A percentile compares a stretch with the other conserved stretches of the same genome.
phyloP scores from a whole-genome alignment of 2,329 filamentous ascomycete genomes.

The Dothistroma septosporum region DNA sequence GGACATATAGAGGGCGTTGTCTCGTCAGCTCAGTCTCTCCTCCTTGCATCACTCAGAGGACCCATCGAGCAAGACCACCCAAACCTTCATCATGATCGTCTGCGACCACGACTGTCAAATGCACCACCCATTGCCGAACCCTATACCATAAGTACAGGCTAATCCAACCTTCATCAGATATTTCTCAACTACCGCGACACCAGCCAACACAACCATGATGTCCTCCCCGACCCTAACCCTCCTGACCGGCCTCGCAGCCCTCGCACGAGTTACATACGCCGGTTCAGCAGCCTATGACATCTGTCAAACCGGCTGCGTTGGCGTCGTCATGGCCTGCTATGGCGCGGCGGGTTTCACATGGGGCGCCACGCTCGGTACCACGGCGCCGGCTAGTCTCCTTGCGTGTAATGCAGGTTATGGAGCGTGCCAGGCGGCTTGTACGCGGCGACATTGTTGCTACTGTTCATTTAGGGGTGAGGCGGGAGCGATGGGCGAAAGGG shows the following conservation, averaged over 20 bases:
- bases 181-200: neutral
- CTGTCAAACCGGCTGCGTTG: constrained; percentile 48
- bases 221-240: neutral
- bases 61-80: neutral
- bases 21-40: neutral
- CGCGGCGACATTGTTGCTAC: constrained; percentile 22
- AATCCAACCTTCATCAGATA: neutral
- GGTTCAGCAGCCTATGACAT: constrained; percentile 41
- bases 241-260: neutral
- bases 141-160: neutral
- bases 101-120: neutral
- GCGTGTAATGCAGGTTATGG: constrained; percentile 47
- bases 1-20: neutral
- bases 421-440: constrained; percentile 44
- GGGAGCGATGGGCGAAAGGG: neutral
- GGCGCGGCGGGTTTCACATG: constrained; percentile 42
- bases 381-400: constrained; percentile 42
- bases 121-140: neutral
- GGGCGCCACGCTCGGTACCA: constrained; percentile 38
- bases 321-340: constrained; percentile 47
- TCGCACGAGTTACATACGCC: constrained; percentile 13
- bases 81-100: neutral
- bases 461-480: neutral
- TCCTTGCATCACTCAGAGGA: neutral
- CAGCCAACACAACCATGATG: neutral